Evolutionary conservation across 208 protist genomes (phyloP).

Genomic region (Acanthamoeba castellanii): DNA sequence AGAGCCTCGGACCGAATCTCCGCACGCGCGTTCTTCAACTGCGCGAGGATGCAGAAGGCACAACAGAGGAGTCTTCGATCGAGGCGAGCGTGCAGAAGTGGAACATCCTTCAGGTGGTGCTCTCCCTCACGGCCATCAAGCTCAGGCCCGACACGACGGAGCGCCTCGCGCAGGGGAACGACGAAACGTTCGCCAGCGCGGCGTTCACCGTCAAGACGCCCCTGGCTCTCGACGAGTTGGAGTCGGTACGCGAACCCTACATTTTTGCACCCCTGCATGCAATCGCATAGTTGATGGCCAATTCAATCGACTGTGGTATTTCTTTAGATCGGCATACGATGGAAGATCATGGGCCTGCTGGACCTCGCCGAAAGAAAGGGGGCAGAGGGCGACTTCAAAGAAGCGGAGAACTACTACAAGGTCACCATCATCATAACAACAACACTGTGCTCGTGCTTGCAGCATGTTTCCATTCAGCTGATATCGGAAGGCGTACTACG

Average conservation of each 20-base stretch:
- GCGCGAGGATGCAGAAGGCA: background rate
- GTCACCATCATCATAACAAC: background rate
- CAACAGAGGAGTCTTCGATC: background rate
- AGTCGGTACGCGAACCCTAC: background rate
- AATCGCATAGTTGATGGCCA: too few species aligned
- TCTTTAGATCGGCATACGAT: slow-evolving; percentile 18
- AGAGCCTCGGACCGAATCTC: background rate
- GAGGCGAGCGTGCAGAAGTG: slow-evolving; percentile 33
- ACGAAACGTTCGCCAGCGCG: background rate
- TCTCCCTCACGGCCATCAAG: background rate
- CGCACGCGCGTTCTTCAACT: background rate
- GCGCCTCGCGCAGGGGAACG: background rate
- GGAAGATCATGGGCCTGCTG: slow-evolving; percentile 53
- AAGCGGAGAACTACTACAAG: slow-evolving; percentile 68
- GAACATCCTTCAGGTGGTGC: slow-evolving; percentile 31
- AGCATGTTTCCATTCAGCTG: too few species aligned
- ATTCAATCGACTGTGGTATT: background rate
- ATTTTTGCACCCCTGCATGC: background rate
- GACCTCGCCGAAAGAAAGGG: background rate
- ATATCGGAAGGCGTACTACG: too few species aligned
- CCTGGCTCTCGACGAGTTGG: background rate
- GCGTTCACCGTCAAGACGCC: background rate
- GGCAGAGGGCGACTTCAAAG: slow-evolving; percentile 60
- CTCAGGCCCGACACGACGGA: background rate
- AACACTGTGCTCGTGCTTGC: background rate